Conservation (phyloP, 2,329 filamentous ascomycete species). For the Colletotrichum tropicale region DNA sequence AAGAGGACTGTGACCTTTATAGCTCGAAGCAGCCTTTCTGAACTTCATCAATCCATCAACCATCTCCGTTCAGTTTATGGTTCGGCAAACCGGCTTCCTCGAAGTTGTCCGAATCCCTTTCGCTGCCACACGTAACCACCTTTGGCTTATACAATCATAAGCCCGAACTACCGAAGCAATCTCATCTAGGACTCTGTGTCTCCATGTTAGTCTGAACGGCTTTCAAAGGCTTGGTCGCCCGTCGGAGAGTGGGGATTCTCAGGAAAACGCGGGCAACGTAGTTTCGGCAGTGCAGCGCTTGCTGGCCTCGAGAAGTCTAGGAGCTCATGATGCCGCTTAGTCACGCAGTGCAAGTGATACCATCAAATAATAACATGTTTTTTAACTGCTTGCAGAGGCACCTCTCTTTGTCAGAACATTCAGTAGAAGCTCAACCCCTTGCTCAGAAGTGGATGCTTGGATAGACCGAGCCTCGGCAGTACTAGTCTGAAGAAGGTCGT, state of each 20-base stretch:
- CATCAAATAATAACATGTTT: too few species aligned
- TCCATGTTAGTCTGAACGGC: not conserved
- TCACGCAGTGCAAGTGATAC: fast-evolving
- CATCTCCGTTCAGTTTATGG: fast-evolving
- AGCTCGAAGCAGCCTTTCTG: not conserved
- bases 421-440: not conserved
- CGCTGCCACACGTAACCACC: fast-evolving
- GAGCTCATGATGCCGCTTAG: not conserved
- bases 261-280: fast-evolving
- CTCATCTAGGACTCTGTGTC: fast-evolving
- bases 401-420: fast-evolving
- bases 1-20: not conserved
- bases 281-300: not conserved
- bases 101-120: fast-evolving
- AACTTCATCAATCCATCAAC: fast-evolving
- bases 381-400: fast-evolving
- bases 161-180: not conserved
- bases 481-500: not conserved
- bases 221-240: fast-evolving
- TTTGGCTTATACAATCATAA: fast-evolving
- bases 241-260: not conserved
- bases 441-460: not conserved
- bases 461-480: not conserved
- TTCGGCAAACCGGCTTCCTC: not conserved
- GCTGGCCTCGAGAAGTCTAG: not conserved